phyloP scores from a whole-genome alignment of 2,329 filamentous ascomycete genomes.

The Sclerotinia minor region DNA sequence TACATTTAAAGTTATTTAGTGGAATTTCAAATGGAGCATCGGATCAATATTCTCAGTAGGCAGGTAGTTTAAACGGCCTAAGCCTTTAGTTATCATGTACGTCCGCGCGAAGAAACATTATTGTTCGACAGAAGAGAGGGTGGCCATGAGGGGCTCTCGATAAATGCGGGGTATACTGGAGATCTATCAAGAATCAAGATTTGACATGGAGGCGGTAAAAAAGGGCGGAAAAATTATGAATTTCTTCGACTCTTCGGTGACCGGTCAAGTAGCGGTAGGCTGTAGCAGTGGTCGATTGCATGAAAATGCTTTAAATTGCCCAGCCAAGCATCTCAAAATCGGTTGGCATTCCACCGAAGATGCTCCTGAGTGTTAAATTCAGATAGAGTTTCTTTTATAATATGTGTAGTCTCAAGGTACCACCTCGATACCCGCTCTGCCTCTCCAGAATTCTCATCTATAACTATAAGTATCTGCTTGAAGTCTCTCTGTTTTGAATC shows the following conservation, averaged over 20 bases:
- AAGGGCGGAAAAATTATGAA: not conserved
- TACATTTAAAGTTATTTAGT: not conserved
- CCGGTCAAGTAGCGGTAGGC: not conserved
- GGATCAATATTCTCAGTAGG: not conserved
- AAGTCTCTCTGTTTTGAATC: not conserved
- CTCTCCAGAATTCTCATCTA: not conserved
- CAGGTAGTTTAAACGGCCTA: not conserved
- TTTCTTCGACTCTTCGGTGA: too few relatives aligned
- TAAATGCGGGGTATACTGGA: not conserved
- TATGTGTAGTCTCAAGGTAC: not conserved
- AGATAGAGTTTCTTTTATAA: not conserved
- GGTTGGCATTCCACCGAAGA: constrained; percentile 3
- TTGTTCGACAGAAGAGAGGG: not conserved
- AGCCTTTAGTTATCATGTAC: not conserved
- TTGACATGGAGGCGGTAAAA: not conserved
- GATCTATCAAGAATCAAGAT: too few relatives aligned
- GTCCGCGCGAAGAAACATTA: not conserved
- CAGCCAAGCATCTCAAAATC: too few relatives aligned
- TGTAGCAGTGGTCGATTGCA: too few relatives aligned
- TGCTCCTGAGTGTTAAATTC: not conserved
- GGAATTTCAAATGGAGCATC: not conserved
- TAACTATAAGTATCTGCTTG: not conserved
- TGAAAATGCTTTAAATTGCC: too few relatives aligned
- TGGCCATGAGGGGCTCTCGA: not conserved
- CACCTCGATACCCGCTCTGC: not conserved